A percentile compares a stretch with the other conserved stretches of the same genome.
Conservation (phyloP, 805 yeast genomes). For the Starmerella khaoyaiensis region DNA sequence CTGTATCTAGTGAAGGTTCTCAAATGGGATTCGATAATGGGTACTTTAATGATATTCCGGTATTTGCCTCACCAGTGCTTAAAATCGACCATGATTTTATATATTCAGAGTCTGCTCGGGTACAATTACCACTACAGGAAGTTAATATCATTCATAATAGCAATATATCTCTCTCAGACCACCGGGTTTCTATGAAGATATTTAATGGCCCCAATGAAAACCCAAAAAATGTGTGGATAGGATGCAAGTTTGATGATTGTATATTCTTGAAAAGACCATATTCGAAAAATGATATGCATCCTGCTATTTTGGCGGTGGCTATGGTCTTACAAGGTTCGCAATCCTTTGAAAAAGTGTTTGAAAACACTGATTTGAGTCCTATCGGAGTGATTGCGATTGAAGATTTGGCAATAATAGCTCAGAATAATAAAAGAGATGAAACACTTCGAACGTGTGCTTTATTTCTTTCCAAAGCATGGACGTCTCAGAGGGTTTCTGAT, state of each 20-base stretch:
- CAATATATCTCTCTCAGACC: neutral
- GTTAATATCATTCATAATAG: conserved; percentile 3
- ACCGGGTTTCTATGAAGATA: conserved; percentile 2
- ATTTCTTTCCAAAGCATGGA: conserved; percentile 11
- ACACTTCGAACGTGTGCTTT: conserved; percentile 1
- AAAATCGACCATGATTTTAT: conserved; percentile 1
- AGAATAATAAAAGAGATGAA: neutral
- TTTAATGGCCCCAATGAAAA: neutral
- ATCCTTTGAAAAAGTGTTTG: conserved; percentile 1
- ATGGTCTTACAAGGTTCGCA: neutral
- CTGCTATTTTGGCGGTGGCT: conserved; percentile 2
- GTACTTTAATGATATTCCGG: neutral
- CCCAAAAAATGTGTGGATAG: too few relatives aligned
- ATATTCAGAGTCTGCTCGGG: neutral
- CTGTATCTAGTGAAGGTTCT: neutral
- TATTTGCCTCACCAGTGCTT: conserved; percentile 12
- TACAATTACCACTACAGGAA: conserved; percentile 6
- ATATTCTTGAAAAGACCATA: too few relatives aligned
- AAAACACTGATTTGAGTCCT: neutral
- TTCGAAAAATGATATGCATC: too few relatives aligned
- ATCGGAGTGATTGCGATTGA: conserved; percentile 6
- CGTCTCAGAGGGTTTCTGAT: conserved; percentile 5
- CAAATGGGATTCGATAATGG: conserved; percentile 1
- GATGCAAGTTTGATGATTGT: too few relatives aligned
- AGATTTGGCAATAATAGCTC: conserved; percentile 8